Percentiles rank a stretch among this genome's conserved stretches.
Evolutionary conservation across 805 yeast species (phyloP).

Genomic region (Metschnikowia santaceciliae): DNA sequence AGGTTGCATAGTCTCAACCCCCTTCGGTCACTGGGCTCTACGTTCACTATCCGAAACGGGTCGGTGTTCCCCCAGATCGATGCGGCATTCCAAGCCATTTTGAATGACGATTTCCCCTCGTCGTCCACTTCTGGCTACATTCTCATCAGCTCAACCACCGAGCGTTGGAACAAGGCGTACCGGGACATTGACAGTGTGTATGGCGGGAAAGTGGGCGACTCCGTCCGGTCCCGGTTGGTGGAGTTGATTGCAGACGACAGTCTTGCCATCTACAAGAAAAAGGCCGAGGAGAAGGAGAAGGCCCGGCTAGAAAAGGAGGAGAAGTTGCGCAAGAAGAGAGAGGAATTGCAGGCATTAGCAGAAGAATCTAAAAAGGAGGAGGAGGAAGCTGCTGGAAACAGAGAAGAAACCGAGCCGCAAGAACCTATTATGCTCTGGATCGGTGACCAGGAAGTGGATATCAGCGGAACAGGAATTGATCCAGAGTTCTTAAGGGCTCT

Average conservation of each 20-base stretch:
- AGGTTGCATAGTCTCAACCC: neutral
- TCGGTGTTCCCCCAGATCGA: conserved; percentile 20
- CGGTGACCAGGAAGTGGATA: conserved; percentile 76
- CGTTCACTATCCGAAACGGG: conserved; percentile 1
- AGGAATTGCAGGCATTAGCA: conserved; percentile 29
- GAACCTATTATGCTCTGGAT: conserved; percentile 66
- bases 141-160: conserved; percentile 47
- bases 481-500: conserved; percentile 86
- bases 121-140: conserved; percentile 15
- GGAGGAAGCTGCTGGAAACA: conserved; percentile 5
- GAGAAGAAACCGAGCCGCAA: conserved; percentile 2
- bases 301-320: conserved; percentile 28
- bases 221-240: conserved; percentile 6
- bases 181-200: neutral
- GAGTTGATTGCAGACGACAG: conserved; percentile 48
- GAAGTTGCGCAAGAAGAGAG: conserved; percentile 25
- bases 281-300: conserved; percentile 26
- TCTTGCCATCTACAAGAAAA: conserved; percentile 29
- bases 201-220: neutral
- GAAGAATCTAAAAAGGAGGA: conserved; percentile 22
- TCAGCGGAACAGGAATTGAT: conserved; percentile 86
- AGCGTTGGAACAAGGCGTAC: conserved; percentile 60
- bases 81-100: conserved; percentile 21
- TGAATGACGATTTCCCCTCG: conserved; percentile 12
- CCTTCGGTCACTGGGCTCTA: neutral